Evolutionary conservation across 495 filamentous ascomycete genomes (phyloP).

Genomic region (Penicillium fimorum): DNA sequence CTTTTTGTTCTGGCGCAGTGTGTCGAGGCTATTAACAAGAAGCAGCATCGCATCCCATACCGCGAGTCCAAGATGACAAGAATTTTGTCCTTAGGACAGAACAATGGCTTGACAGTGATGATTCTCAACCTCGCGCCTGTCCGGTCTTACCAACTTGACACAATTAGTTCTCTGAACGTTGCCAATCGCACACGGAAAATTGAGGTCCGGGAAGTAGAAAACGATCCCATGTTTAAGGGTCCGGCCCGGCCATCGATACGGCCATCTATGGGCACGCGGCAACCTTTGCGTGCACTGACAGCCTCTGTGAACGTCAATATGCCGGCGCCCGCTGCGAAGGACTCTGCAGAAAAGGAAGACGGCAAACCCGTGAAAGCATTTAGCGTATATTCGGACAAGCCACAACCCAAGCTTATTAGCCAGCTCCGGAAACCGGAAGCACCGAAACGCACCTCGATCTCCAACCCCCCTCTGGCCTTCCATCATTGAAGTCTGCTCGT

Average conservation of each 20-base stretch:
- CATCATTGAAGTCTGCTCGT: conserved; percentile 31
- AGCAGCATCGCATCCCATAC: conserved; percentile 82
- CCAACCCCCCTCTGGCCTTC: conserved; percentile 31
- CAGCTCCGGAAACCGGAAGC: conserved; percentile 43
- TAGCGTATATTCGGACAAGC: conserved; percentile 74
- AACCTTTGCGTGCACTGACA: conserved; percentile 73
- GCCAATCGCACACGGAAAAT: conserved; percentile 96
- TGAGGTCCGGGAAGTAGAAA: conserved; percentile 90
- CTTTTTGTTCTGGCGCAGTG: conserved; percentile 94
- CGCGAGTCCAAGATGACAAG: conserved; percentile 97
- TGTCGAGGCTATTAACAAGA: conserved; percentile 87
- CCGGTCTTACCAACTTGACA: conserved; percentile 88
- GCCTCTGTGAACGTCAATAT: conserved; percentile 59
- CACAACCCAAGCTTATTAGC: conserved; percentile 42
- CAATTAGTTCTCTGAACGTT: conserved; percentile 89
- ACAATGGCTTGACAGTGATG: conserved; percentile 95
- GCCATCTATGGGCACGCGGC: conserved; percentile 55
- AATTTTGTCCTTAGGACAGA: conserved; percentile 89
- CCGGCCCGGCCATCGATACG: conserved; percentile 51
- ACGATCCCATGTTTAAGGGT: conserved; percentile 81
- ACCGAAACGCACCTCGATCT: conserved; percentile 39
- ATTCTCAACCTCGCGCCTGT: conserved; percentile 89
- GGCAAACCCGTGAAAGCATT: conserved; percentile 76
- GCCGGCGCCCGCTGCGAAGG: conserved; percentile 44
- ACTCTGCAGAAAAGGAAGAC: conserved; percentile 54